Conservation (phyloP, 305 asterid genomes). For the Fraxinus floribunda region DNA sequence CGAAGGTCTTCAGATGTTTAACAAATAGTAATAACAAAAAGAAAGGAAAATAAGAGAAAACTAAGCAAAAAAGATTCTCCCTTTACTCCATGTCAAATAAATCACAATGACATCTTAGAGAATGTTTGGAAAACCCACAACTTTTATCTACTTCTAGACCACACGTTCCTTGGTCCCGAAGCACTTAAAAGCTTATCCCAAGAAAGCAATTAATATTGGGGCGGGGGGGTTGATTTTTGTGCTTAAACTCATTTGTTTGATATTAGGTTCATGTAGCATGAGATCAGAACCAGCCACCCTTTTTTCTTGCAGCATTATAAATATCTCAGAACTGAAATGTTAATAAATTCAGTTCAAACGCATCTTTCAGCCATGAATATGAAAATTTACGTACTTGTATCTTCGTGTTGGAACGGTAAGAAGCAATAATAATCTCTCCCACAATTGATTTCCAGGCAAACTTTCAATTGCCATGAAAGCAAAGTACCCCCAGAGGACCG, state of each 20-base stretch:
- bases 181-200: background rate
- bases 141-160: background rate
- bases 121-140: background rate
- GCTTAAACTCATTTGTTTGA: background rate
- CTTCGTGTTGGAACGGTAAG: constrained; percentile 33
- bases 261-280: background rate
- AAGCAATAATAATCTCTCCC: constrained; percentile 31
- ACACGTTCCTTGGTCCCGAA: background rate
- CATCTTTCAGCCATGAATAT: background rate
- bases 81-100: background rate
- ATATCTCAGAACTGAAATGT: background rate
- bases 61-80: background rate
- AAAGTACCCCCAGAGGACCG: constrained; percentile 36
- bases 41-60: background rate
- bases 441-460: constrained; percentile 37
- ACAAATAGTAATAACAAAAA: background rate
- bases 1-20: background rate
- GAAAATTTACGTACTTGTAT: constrained; percentile 23
- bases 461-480: constrained; percentile 36
- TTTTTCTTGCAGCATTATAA: background rate
- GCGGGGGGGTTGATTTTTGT: background rate
- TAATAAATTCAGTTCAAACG: background rate
- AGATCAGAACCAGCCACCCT: background rate
- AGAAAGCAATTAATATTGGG: background rate
- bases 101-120: background rate